These are phyloP conservation scores for Chionographis japonica DNA, from an alignment of 106 monocot genomes.

Conservation along the genomic window DNA sequence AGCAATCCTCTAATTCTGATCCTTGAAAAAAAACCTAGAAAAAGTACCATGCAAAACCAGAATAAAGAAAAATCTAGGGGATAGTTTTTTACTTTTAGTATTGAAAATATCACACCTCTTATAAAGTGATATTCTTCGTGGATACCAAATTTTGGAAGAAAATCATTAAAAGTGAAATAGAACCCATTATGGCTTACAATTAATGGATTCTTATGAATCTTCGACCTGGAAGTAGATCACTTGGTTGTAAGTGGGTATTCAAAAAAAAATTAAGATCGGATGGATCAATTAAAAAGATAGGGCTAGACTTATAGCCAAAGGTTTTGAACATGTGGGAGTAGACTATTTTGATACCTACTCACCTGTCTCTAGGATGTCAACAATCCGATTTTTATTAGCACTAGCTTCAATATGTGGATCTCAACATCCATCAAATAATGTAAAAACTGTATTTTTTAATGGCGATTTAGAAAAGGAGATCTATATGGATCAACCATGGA, in stretches of 20 bases:
- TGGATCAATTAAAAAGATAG: conserved; percentile 1
- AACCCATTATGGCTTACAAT: background rate
- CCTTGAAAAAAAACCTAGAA: no score
- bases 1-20: no score
- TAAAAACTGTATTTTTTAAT: background rate
- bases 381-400: background rate
- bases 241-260: background rate
- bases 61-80: no score
- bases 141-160: background rate
- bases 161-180: background rate
- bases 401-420: background rate
- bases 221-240: background rate
- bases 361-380: background rate
- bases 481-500: background rate
- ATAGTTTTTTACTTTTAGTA: no score
- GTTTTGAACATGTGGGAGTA: background rate
- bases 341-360: conserved; percentile 4
- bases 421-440: background rate
- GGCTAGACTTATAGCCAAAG: background rate
- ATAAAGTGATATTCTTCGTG: background rate
- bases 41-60: no score
- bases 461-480: background rate
- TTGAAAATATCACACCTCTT: background rate
- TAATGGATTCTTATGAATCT: background rate
- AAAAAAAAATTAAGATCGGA: background rate